Conservation (phyloP, 1,284 basidiomycete genomes). For the Butyriboletus appendiculatus region DNA sequence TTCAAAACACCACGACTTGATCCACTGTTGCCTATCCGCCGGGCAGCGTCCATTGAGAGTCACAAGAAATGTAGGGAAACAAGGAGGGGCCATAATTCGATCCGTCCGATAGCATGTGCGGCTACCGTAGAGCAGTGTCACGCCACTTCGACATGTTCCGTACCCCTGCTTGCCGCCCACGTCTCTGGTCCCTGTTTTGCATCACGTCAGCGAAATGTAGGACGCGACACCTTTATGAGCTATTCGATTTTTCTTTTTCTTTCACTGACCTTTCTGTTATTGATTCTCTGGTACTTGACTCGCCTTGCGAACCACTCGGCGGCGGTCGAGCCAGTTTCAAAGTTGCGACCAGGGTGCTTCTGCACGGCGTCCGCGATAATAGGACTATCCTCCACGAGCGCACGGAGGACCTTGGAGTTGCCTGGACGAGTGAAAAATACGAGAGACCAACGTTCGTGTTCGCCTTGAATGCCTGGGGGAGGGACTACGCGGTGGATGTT, state of each 20-base stretch:
- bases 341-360: slow-evolving; percentile 35
- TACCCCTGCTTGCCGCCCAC: slow-evolving; percentile 38
- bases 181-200: slow-evolving; percentile 36
- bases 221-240: not conserved
- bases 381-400: slow-evolving; percentile 51
- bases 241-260: not conserved
- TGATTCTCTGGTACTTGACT: slow-evolving; percentile 47
- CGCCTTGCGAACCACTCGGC: slow-evolving; percentile 50
- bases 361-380: slow-evolving; percentile 44
- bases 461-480: slow-evolving; percentile 47
- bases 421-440: slow-evolving; percentile 66
- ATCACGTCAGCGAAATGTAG: not conserved
- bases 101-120: not conserved
- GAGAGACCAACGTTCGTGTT: slow-evolving; percentile 55
- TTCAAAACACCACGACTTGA: not conserved
- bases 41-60: not conserved
- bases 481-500: slow-evolving; percentile 56
- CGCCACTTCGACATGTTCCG: slow-evolving; percentile 31
- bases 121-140: slow-evolving; percentile 4
- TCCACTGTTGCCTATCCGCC: too few species aligned
- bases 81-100: not conserved
- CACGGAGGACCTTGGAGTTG: slow-evolving; percentile 47
- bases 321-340: slow-evolving; percentile 43
- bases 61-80: not conserved
- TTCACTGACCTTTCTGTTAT: slow-evolving; percentile 41